Percentiles rank a stretch among this genome's conserved stretches.
Evolutionary conservation across 2,329 filamentous ascomycete genomes (phyloP).

Genomic region (Aspergillus novofumigatus): DNA sequence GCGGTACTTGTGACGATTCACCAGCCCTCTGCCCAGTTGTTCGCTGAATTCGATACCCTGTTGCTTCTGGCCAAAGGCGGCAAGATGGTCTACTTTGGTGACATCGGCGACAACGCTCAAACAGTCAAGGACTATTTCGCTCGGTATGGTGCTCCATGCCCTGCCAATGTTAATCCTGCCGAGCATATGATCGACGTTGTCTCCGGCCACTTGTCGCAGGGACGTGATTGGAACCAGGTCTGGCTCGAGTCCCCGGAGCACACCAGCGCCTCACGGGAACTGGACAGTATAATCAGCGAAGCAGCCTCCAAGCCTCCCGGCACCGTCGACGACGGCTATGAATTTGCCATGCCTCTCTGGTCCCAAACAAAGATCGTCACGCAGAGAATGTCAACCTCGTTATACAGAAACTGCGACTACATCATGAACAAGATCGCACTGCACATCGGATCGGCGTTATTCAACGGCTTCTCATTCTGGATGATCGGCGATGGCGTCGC

Average conservation of each 20-base stretch:
- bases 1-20: constrained; percentile 69
- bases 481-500: constrained; percentile 59
- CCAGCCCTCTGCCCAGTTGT: constrained; percentile 62
- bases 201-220: constrained; percentile 48
- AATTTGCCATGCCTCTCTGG: constrained; percentile 62
- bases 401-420: constrained; percentile 66
- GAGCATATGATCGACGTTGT: constrained; percentile 53
- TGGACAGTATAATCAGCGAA: constrained; percentile 57
- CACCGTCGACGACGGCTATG: constrained; percentile 43
- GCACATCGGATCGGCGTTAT: constrained; percentile 48
- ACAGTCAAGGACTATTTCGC: constrained; percentile 64
- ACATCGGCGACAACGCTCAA: constrained; percentile 60
- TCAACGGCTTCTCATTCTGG: constrained; percentile 60
- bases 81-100: constrained; percentile 68
- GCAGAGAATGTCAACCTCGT: constrained; percentile 60
- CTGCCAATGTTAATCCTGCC: constrained; percentile 57
- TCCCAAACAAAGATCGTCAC: constrained; percentile 63
- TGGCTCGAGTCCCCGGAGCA: constrained; percentile 64
- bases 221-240: constrained; percentile 66
- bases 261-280: constrained; percentile 55
- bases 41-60: constrained; percentile 67
- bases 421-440: constrained; percentile 60
- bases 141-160: constrained; percentile 60
- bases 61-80: constrained; percentile 62
- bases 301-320: constrained; percentile 40